Base-by-base conservation (phyloP, 2,329 filamentous ascomycete species). In the Daldinia eschscholtzii region DNA sequence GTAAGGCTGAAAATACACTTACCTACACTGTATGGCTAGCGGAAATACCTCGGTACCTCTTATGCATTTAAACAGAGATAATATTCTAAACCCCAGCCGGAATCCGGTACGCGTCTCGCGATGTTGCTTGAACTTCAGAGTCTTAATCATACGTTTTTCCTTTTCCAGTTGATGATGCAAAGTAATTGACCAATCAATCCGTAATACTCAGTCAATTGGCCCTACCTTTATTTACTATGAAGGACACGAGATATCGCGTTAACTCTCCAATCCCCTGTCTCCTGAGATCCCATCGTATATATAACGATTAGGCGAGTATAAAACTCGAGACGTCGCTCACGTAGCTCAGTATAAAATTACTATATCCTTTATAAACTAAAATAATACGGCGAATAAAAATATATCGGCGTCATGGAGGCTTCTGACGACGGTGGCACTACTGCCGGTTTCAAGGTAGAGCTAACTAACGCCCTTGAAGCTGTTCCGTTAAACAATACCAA, bases 401-500 rank as follows among this genome's bases (percentile, higher is more conserved):
- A 26, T 20, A 18, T 35, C 10, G 15, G 44, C 30, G 35, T 46
- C 26, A 66, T 66, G 64, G 35, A 9, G 15, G 23, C 35, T 15
- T 23, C 18, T 42, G 6, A 15, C 35, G 4, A 39, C 1, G 15
- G 46, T 30, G 35, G 10, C 26, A 23, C 3, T 4, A 15, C 28
- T 41, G 2, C 5, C 13, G 18, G 15, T 18, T 26, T 50, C 4
- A 59, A 63, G 46, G 5, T 18, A 33, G 55, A 56, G 1, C 23
- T 67, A 2, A 6, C 55, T 9, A n/a, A 50, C 26, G 55, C 55
- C 7, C 46, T 67, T n/a, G 56, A 57, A 41, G 15, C 41, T 9
- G n/a, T 59, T 50, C 59, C 55, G 39, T 37, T n/a, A 10, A 15
- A 35, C 30, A 33, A 52, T 33, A 4, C 1, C 28, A 15, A 33